A percentile compares a stretch with the other conserved stretches of the same genome.
Evolutionary conservation across 345 rosid species (phyloP).

Genomic region (Acer saccharum): DNA sequence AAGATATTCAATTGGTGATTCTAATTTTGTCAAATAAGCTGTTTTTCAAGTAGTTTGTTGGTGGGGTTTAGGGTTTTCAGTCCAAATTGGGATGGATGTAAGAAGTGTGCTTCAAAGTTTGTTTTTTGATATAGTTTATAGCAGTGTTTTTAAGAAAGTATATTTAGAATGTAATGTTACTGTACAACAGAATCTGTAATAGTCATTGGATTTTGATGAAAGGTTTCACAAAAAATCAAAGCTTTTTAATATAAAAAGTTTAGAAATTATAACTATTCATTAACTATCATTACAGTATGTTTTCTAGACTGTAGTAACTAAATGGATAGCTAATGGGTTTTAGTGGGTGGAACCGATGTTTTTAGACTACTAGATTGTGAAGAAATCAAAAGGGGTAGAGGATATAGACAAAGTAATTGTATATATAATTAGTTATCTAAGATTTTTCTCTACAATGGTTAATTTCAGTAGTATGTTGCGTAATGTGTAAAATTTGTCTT

Average conservation of each 20-base stretch:
- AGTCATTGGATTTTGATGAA: background rate
- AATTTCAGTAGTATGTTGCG: slow-evolving; percentile 8
- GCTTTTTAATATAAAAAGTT: too few species aligned
- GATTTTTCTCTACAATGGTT: background rate
- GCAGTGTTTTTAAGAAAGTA: background rate
- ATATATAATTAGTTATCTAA: background rate
- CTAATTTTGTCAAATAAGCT: background rate
- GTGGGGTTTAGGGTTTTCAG: background rate
- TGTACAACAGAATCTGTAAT: background rate
- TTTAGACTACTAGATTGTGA: background rate
- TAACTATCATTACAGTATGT: too few species aligned
- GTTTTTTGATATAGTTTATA: background rate
- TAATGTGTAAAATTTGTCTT: slow-evolving; percentile 25
- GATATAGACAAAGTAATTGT: background rate
- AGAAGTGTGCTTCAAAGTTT: background rate
- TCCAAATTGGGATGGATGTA: background rate
- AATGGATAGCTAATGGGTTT: background rate
- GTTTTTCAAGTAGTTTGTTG: background rate
- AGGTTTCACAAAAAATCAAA: too few species aligned
- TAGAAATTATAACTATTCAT: too few species aligned
- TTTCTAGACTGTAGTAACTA: too few species aligned
- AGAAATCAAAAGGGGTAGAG: background rate
- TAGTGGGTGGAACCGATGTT: background rate
- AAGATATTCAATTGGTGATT: background rate
- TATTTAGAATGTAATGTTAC: background rate